Conservation (phyloP, 1,139 yeast genomes). For the Candida tetrigidarum region DNA sequence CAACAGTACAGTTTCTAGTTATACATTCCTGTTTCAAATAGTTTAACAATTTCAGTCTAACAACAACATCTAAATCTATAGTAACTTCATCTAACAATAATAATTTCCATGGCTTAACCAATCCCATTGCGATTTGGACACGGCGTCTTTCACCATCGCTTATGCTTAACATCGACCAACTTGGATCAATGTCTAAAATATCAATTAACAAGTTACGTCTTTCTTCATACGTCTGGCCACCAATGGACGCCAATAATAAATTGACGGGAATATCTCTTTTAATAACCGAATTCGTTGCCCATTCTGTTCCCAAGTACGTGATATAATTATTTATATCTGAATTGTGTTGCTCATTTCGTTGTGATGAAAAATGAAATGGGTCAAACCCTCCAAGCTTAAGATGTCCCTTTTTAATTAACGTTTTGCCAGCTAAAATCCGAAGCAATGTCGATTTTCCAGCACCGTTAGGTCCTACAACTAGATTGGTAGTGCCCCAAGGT, state of each 20-base stretch:
- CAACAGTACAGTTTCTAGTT: slow-evolving; percentile 66
- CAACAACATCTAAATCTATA: slow-evolving; percentile 92
- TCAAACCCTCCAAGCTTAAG: slow-evolving; percentile 78
- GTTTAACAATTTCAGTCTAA: slow-evolving; percentile 70
- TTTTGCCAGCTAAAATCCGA: slow-evolving; percentile 87
- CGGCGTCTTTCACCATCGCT: slow-evolving; percentile 96
- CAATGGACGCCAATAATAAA: slow-evolving; percentile 77
- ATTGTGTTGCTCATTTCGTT: slow-evolving; percentile 40
- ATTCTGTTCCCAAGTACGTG: slow-evolving; percentile 93
- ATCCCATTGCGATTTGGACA: slow-evolving; percentile 93
- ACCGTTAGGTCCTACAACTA: slow-evolving; percentile 92
- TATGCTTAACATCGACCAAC: slow-evolving; percentile 91
- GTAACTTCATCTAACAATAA: slow-evolving; percentile 92
- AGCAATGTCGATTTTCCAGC: slow-evolving; percentile 95
- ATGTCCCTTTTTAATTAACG: slow-evolving; percentile 74
- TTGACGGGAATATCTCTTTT: slow-evolving; percentile 89
- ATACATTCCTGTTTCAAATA: slow-evolving; percentile 75
- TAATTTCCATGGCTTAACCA: slow-evolving; percentile 87
- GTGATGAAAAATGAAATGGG: slow-evolving; percentile 75
- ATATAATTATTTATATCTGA: slow-evolving; percentile 49
- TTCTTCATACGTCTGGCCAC: slow-evolving; percentile 74
- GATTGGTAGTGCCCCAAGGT: slow-evolving; percentile 73
- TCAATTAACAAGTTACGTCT: slow-evolving; percentile 77
- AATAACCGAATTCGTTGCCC: slow-evolving; percentile 93
- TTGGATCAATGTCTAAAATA: slow-evolving; percentile 80